Percentiles rank a stretch among this genome's conserved stretches.
Evolutionary conservation across 257 asterid genomes (phyloP).

Genomic region (Mentha longifolia): DNA sequence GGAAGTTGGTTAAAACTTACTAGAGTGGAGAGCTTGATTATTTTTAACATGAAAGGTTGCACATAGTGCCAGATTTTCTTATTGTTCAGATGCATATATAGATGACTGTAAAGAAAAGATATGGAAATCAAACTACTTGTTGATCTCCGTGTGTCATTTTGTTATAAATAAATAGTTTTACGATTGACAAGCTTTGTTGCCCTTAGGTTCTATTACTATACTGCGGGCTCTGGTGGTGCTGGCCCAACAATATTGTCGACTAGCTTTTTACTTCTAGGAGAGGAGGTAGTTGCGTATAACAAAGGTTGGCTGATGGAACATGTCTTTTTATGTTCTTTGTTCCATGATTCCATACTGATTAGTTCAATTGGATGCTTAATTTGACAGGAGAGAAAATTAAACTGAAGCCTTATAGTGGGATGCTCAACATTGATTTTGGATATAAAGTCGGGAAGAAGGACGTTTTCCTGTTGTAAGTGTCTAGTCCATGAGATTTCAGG

Average conservation of each 20-base stretch:
- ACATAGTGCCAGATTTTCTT: neutral
- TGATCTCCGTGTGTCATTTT: neutral
- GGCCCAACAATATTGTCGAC: constrained; percentile 94
- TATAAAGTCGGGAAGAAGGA: constrained; percentile 82
- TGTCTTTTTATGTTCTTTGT: neutral
- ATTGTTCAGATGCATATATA: neutral
- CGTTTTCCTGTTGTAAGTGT: constrained; percentile 83
- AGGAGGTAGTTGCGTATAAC: constrained; percentile 88
- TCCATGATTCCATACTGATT: neutral
- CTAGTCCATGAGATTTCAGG: neutral
- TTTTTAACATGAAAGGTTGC: neutral
- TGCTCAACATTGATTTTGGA: constrained; percentile 90
- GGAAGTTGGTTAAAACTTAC: neutral
- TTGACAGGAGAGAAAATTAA: constrained; percentile 70
- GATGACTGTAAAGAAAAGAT: neutral
- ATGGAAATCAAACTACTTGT: neutral
- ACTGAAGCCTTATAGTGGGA: constrained; percentile 89
- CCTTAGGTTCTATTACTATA: constrained; percentile 84
- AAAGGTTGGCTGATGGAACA: constrained; percentile 58
- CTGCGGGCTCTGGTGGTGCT: constrained; percentile 98
- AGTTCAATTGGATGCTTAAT: constrained; percentile 21
- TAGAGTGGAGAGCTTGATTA: constrained; percentile 18
- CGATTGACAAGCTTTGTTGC: constrained; percentile 30
- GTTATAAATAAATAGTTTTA: neutral
- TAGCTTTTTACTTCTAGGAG: constrained; percentile 94